Conservation (phyloP, 169 alveolate species). For the Theileria annulata region DNA sequence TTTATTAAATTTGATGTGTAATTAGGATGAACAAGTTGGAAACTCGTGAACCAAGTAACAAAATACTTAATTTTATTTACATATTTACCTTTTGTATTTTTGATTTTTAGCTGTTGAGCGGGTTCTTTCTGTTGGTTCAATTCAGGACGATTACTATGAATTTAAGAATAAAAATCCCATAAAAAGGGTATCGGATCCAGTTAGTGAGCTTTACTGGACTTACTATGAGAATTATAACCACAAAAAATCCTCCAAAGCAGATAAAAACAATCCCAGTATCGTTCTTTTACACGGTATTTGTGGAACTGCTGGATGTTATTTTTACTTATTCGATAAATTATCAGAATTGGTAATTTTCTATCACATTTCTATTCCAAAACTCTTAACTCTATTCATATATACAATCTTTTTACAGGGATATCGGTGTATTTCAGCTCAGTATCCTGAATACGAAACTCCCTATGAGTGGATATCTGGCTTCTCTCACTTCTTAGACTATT, state of each 20-base stretch:
- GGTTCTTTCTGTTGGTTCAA: conserved; percentile 43
- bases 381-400: not conserved
- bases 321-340: conserved; percentile 64
- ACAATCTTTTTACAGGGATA: conserved; percentile 49
- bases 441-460: conserved; percentile 72
- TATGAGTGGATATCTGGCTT: conserved; percentile 75
- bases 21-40: not conserved
- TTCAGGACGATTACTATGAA: conserved; percentile 69
- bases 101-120: conserved; percentile 48
- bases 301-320: conserved; percentile 82
- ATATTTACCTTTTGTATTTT: not conserved
- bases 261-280: conserved; percentile 29
- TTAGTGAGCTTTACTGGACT: conserved; percentile 76
- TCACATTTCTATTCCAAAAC: not conserved
- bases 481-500: conserved; percentile 72
- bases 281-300: conserved; percentile 78
- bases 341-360: conserved; percentile 42
- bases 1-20: not conserved
- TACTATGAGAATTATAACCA: conserved; percentile 66
- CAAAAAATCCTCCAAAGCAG: conserved; percentile 22
- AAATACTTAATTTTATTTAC: not conserved
- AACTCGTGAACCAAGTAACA: conserved; percentile 20
- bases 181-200: conserved; percentile 74
- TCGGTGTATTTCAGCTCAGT: conserved; percentile 76
- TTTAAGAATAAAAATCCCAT: conserved; percentile 68